These are phyloP conservation scores for Pouteria glomerata DNA, from an alignment of 148 eudicot species.

Conservation along the genomic window DNA sequence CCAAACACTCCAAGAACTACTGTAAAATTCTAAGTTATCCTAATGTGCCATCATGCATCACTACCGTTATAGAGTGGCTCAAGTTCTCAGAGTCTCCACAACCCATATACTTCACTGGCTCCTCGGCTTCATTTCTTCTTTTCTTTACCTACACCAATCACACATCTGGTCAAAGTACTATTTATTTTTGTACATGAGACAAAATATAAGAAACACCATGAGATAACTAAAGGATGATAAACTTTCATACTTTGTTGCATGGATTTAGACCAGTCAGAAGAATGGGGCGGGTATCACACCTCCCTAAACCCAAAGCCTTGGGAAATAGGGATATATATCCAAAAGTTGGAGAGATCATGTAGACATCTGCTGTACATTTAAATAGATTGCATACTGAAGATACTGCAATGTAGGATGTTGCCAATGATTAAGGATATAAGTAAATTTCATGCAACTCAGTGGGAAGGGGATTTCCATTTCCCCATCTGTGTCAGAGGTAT, in stretches of 20 bases:
- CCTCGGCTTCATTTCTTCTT: conserved; percentile 73
- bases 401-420: background rate
- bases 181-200: background rate
- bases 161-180: background rate
- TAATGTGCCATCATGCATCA: background rate
- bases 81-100: conserved; percentile 90
- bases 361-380: background rate
- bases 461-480: background rate
- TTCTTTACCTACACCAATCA: conserved; percentile 67
- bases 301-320: background rate
- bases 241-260: background rate
- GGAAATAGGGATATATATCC: background rate
- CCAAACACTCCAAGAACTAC: background rate
- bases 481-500: background rate
- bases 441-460: background rate
- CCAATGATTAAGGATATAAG: background rate
- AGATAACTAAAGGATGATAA: background rate
- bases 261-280: background rate
- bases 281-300: background rate
- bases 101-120: conserved; percentile 94
- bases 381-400: background rate
- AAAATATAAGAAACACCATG: background rate
- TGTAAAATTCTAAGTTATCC: conserved; percentile 2
- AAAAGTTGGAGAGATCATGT: conserved; percentile 3
- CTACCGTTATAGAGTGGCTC: conserved; percentile 83